Evolutionary conservation across 2,329 filamentous ascomycete species (phyloP).

Genomic region (Nothophoma quercina): DNA sequence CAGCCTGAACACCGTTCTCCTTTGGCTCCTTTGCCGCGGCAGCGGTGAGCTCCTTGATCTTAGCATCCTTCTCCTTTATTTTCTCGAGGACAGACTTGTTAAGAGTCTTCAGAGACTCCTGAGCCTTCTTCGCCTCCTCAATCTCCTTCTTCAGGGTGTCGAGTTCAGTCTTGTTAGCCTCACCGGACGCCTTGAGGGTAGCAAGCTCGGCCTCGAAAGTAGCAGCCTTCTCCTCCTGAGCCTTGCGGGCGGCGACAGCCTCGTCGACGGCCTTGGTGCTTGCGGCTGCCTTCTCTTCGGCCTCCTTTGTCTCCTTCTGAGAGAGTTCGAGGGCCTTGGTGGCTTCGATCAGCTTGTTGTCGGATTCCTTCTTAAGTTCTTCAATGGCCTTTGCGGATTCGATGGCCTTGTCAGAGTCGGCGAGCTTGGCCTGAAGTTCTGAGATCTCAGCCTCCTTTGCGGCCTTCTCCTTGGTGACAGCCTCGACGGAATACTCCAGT

Average conservation of each 20-base stretch:
- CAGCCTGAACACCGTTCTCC: constrained; percentile 15
- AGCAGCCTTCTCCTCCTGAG: constrained; percentile 25
- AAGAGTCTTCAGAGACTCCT: constrained; percentile 25
- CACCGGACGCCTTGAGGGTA: constrained; percentile 28
- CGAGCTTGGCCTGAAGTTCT: constrained; percentile 29
- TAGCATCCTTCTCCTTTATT: constrained; percentile 27
- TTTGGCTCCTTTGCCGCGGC: constrained; percentile 11
- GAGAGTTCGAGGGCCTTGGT: constrained; percentile 17
- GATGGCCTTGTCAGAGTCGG: constrained; percentile 23
- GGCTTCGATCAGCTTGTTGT: constrained; percentile 19
- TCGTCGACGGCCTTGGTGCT: constrained; percentile 24
- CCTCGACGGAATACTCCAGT: constrained; percentile 27
- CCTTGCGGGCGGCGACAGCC: constrained; percentile 24
- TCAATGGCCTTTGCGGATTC: constrained; percentile 29
- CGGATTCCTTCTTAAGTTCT: constrained; percentile 18
- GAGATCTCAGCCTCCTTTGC: constrained; percentile 26
- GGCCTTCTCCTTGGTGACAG: constrained; percentile 24
- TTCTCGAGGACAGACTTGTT: constrained; percentile 26
- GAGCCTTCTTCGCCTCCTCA: constrained; percentile 24
- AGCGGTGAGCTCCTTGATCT: constrained; percentile 23
- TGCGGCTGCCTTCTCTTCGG: constrained; percentile 16
- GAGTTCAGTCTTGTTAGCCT: constrained; percentile 23
- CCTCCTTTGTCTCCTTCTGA: constrained; percentile 17
- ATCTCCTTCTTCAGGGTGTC: constrained; percentile 28
- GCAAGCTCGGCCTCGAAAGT: constrained; percentile 21